Base-by-base conservation (phyloP, 2,329 filamentous ascomycete genomes). In the Aspergillus sp. region DNA sequence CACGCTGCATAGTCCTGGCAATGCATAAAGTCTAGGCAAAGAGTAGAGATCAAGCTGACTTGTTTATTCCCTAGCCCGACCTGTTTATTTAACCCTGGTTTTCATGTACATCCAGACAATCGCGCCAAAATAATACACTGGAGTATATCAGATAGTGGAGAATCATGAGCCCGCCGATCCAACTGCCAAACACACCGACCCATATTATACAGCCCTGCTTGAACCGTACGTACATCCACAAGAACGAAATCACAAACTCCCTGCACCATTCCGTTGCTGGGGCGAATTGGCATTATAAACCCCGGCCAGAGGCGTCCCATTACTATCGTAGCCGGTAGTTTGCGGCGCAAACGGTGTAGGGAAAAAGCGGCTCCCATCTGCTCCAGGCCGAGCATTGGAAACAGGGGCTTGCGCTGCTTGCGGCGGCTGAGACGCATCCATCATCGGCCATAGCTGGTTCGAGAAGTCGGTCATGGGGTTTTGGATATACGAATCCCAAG, bases 401-500 rank as follows among this genome's bases (percentile, higher is more conserved):
- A 59, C 33, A 8, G 52, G 43, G 24, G 33, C 46, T 14, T 46
- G 25, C 4, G 42, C 22, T 5, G 43, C 40, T 17, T 48, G 40
- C 13, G 45, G 42, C 19, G 43, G 44, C 26, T 45, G 47, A 34
- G 55, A 48, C n/a, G 48, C 28, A 27, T 62, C 57, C 34, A 49
- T 47, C 29, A 53, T 52, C 11, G 52, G 48, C 61, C 60, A 66
- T 34, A 57, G 53, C 29, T 57, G 56, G 26, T 52, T 61, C 10
- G 56, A 44, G 7, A 57, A 49, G 29, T 68, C 66, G 20, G 67
- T 41, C 5, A 52, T 66, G 4, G 72, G 66, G 32, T 72, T 75
- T 52, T 81, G 77, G 29, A 82, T 74, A 45, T 80, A 82, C 5
- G 69, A 74, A 49, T 82, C 78, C 77, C 77, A 82, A 16, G 76